Evolutionary conservation across 2,329 filamentous ascomycete species (phyloP), one percentile per base, ranked within the genome.

Genomic region (Penicillium sp.): DNA sequence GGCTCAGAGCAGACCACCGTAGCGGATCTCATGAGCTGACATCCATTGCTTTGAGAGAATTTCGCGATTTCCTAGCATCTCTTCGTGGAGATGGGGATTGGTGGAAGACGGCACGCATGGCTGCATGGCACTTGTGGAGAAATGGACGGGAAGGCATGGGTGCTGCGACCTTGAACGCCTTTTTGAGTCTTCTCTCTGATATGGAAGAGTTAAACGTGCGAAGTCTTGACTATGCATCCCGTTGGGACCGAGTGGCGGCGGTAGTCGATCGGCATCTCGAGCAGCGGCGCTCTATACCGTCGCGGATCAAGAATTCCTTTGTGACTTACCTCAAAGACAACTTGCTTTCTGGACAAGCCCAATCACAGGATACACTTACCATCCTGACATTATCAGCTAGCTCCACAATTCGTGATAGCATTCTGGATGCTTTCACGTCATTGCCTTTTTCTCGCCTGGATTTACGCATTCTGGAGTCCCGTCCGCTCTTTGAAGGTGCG

Each of bases 61-160:
- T 84, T 15, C 60, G 66, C 4, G 61, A 73, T 7, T 62, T 79
- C 2, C 32, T 65, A n/a, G 33, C 44, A 12, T 48, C 58, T 29
- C 41, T 50, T n/a, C 31, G 46, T 1, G 43, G 44, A 1, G 44
- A 50, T 2, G 37, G 44, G 3, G 58, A 56, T 5, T 79, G 77
- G 71, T 84, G 79, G 77, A 58, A 56, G 16, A 69, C 68, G 17
- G 55, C 74, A n/a, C 67, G 75, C 10, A 70, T 75, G 63, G 69
- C 67, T 2, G 75, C 72, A 2, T 84, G 80, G 74, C 75, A 82
- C 55, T 61, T 84, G 1, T 77, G 75, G 59, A 80, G 80, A 51
- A 79, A 80, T 37, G 77, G 78, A 0, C 71, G 78, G n/a, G 77
- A 79, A 45, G 79, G 74, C 54, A 84, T 84, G 79, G 73, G 73